A percentile compares a stretch with the other conserved stretches of the same genome.
phyloP scores from a whole-genome alignment of 1,139 yeast genomes.

The Pichia kudriavzevii region DNA sequence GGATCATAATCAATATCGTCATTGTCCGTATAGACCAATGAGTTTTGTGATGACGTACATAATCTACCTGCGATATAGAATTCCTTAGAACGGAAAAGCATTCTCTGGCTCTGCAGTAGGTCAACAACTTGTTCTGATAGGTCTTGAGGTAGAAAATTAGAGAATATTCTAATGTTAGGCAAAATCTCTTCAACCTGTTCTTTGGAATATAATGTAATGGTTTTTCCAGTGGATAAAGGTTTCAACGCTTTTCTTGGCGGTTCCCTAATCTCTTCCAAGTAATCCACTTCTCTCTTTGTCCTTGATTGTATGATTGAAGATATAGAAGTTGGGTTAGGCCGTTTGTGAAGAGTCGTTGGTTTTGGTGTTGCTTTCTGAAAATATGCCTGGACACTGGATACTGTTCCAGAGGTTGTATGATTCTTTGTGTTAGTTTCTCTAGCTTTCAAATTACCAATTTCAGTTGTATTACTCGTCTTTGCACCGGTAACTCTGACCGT shows the following conservation, averaged over 20 bases:
- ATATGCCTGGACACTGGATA: too few relatives aligned
- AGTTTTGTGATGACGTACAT: slow-evolving; percentile 47
- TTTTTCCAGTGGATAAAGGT: slow-evolving; percentile 5
- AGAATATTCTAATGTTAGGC: slow-evolving; percentile 45
- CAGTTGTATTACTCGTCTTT: too few relatives aligned
- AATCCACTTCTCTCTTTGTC: too few relatives aligned
- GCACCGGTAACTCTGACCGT: too few relatives aligned
- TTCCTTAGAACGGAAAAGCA: slow-evolving; percentile 33
- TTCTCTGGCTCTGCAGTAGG: slow-evolving; percentile 35
- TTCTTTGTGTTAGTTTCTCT: too few relatives aligned
- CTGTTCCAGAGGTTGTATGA: too few relatives aligned
- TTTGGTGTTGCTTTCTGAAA: too few relatives aligned
- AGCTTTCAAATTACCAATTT: too few relatives aligned
- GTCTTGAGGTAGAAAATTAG: slow-evolving; percentile 43
- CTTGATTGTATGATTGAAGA: too few relatives aligned
- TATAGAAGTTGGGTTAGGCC: too few relatives aligned
- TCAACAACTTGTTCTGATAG: slow-evolving; percentile 39
- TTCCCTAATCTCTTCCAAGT: background rate
- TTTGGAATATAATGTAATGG: slow-evolving; percentile 30
- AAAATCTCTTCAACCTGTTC: slow-evolving; percentile 35
- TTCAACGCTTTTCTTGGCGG: background rate
- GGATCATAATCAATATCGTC: slow-evolving; percentile 6
- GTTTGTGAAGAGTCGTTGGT: too few relatives aligned
- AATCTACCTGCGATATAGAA: slow-evolving; percentile 56
- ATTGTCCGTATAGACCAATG: slow-evolving; percentile 34